These are phyloP conservation scores for Aspergillus egyptiacus DNA, from an alignment of 495 filamentous ascomycete genomes.

Conservation along the genomic window DNA sequence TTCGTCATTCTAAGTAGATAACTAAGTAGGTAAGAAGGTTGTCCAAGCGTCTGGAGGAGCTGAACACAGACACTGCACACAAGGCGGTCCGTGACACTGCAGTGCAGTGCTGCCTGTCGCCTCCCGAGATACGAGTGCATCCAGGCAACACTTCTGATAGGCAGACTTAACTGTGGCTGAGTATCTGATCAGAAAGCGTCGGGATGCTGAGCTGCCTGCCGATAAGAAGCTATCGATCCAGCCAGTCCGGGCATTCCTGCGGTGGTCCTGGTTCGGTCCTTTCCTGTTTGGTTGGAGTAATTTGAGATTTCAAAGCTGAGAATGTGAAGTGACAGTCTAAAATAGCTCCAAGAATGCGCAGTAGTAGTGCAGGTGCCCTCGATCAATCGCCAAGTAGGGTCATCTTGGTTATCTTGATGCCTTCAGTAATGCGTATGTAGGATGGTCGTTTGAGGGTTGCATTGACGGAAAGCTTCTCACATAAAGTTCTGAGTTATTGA, in stretches of 20 bases:
- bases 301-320: conserved; percentile 6
- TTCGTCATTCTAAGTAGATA: not conserved
- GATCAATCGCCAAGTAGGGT: too few species aligned
- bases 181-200: not conserved
- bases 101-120: conserved; percentile 23
- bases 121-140: conserved; percentile 17
- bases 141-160: conserved; percentile 15
- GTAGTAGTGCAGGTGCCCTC: not conserved
- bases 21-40: not conserved
- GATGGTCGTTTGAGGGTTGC: not conserved
- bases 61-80: conserved; percentile 15
- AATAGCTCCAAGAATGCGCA: not conserved
- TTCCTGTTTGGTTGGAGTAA: conserved; percentile 2
- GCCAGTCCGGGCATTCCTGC: too few species aligned
- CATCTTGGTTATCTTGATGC: not conserved
- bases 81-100: conserved; percentile 25
- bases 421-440: too few species aligned
- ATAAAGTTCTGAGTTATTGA: conserved; percentile 7
- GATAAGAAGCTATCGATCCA: too few species aligned
- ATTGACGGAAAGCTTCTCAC: conserved; percentile 3
- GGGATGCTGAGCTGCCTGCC: too few species aligned
- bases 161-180: conserved; percentile 9
- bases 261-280: not conserved
- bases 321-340: conserved; percentile 11
- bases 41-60: conserved; percentile 17